phyloP scores from a whole-genome alignment of 2,329 filamentous ascomycete species.

The Escovopsis sp. region DNA sequence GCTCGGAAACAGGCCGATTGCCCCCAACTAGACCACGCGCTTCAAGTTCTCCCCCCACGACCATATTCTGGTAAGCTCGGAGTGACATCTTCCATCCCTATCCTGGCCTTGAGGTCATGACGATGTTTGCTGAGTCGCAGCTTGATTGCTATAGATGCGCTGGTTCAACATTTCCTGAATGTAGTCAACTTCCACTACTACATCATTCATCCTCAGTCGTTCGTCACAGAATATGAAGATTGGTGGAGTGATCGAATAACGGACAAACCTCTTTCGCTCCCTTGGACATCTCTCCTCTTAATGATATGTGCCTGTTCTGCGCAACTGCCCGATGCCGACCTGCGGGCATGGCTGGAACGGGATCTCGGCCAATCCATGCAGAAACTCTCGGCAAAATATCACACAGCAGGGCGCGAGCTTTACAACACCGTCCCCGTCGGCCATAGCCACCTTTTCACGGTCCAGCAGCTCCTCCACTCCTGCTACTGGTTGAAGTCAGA shows the following conservation, averaged over 20 bases:
- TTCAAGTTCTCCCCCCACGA: conserved; percentile 18
- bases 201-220: conserved; percentile 21
- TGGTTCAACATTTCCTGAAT: conserved; percentile 24
- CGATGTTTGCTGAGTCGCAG: neutral
- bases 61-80: conserved; percentile 19
- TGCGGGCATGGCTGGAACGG: conserved; percentile 17
- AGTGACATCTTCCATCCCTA: too few relatives aligned
- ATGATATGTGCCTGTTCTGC: conserved; percentile 23
- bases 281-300: conserved; percentile 24
- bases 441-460: conserved; percentile 17
- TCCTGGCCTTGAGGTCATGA: too few relatives aligned
- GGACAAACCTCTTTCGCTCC: conserved; percentile 17
- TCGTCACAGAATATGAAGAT: conserved; percentile 20
- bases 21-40: conserved; percentile 17
- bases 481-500: conserved; percentile 25
- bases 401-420: conserved; percentile 19
- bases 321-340: conserved; percentile 18
- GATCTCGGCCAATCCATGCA: conserved; percentile 17
- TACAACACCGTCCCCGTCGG: conserved; percentile 18
- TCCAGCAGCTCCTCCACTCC: conserved; percentile 23
- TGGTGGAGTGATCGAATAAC: conserved; percentile 21
- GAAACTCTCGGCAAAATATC: conserved; percentile 17
- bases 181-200: conserved; percentile 26
- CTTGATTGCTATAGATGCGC: conserved; percentile 13
- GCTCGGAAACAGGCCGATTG: conserved; percentile 10